Base-by-base conservation (phyloP, 768 basidiomycete species). In the Xerocomellus dryophilus region DNA sequence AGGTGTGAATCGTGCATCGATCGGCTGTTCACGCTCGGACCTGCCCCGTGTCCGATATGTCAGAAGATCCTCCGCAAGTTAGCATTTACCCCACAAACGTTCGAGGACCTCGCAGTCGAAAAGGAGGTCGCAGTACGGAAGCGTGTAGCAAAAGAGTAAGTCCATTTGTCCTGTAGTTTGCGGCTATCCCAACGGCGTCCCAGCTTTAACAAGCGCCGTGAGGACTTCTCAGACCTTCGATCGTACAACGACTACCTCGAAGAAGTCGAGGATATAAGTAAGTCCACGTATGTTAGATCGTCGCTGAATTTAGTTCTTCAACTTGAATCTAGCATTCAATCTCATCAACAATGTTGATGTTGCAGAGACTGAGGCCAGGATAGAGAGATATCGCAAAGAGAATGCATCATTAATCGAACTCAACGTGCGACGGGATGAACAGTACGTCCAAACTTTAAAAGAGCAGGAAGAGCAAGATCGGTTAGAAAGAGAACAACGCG, bases 1-100 rank as follows among this genome's bases (percentile, higher is more conserved):
- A 96, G 94, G 92, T 98, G 97, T 74, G 96, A 98, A 76, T 93
- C 92, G 1, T 99, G 97, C 70, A 97, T 99, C 64, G 97, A 98
- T 71, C 84, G 95, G 8, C 71, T 98, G 38, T 99, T 96, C 72
- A 96, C 94, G 1, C 81, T 98, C 5, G 95, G 96, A 2, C 95
- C 97, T 2, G 94, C 93, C 3, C 93, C 93, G 4, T 98, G 97
- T 77, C 97, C 97, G 17, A 85, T 93, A 52, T 99, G 97, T 71
- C 83, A 81, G 49, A 90, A 86, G 64, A 82, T 89, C 17, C 78
- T 98, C 47, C 76, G 97, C 18, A 98, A 98, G 67, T 80, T 93
- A 23, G 91, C 92, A n/a, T 99, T 98, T 66, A 89, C 85, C 15
- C 92, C 93, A 0, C 94, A 96, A 67, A 95, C 93, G 5, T 97